Evolutionary conservation across 169 alveolate species (phyloP), one percentile per base, ranked within the genome.

Genomic region (Plasmodium yoelii): DNA sequence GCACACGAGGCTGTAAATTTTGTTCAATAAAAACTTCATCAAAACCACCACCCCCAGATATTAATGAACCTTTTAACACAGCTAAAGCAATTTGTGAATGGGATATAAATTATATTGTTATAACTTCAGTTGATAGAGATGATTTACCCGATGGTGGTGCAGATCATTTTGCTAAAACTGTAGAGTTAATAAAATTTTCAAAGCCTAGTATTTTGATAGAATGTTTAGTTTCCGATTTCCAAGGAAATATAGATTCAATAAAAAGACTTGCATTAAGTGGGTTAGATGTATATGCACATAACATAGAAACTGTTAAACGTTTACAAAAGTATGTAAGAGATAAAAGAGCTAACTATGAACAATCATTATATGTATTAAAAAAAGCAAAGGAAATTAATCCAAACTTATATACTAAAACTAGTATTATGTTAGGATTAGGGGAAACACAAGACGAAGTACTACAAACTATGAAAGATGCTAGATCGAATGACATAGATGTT

Each of bases 141-240:
- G 96, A 93, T 67, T 71, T 93, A 89, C 88, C 88, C 1, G 96
- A 93, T 77, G 94, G 94, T 1, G 96, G 96, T 1, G 94, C 96
- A 5, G 73, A 28, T 8, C 96, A 93, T 73, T 88, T 93, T 67
- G 96, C 96, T 6, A 67, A 73, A 70, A 93, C 96, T 24, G 93
- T 93, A 22, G 75, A 80, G 67, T 49, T 68, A 59, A 59, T 93
- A 49, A 93, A 93, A 53, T 88, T 72, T 57, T 73, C 75, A 39
- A 88, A 87, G 71, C 94, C 96, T 1, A 74, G 70, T 28, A 73
- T 93, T 57, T 82, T 93, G 42, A 88, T 93, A 49, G 96, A 93
- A 84, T 91, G 94, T 22, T 71, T 93, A 18, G 96, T 93, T 39
- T 69, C 94, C 1, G 96, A 93, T 60, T 93, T 93, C 59, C 93